phyloP scores from a whole-genome alignment of 805 yeast species.

The Lipomyces sp. region DNA sequence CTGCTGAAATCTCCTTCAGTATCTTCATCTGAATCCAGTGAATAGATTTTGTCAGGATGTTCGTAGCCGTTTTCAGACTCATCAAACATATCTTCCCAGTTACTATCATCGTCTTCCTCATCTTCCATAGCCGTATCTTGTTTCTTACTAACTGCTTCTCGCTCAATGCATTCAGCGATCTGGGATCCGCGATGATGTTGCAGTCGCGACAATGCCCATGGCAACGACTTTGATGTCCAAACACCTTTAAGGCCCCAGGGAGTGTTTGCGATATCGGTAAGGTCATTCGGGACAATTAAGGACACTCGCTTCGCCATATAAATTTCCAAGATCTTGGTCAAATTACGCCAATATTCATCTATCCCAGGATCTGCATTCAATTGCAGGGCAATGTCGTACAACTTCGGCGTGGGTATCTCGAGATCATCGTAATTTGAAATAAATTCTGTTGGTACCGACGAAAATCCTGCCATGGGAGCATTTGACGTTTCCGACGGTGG shows the following conservation, averaged over 20 bases:
- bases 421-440: slow-evolving; percentile 14
- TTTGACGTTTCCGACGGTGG: background rate
- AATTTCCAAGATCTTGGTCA: slow-evolving; percentile 39
- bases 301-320: slow-evolving; percentile 43
- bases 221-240: slow-evolving; percentile 39
- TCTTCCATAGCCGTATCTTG: background rate
- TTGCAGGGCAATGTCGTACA: slow-evolving; percentile 30
- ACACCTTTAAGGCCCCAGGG: slow-evolving; percentile 46
- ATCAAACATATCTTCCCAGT: slow-evolving; percentile 37
- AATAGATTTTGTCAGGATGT: background rate
- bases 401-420: slow-evolving; percentile 35
- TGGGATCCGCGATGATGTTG: slow-evolving; percentile 33
- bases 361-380: slow-evolving; percentile 38
- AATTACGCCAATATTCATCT: slow-evolving; percentile 41
- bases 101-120: slow-evolving; percentile 25
- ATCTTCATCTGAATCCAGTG: slow-evolving; percentile 7
- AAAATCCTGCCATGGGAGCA: slow-evolving; percentile 5
- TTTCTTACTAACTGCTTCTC: slow-evolving; percentile 18
- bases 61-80: slow-evolving; percentile 12
- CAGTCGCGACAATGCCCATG: slow-evolving; percentile 32
- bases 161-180: slow-evolving; percentile 25
- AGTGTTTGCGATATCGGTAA: slow-evolving; percentile 43
- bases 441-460: slow-evolving; percentile 15
- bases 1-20: background rate
- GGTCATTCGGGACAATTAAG: slow-evolving; percentile 43